Evolutionary conservation across 2,329 filamentous ascomycete genomes (phyloP), one percentile per base, ranked within the genome.

Genomic region (Paraphoma chrysanthemicola): DNA sequence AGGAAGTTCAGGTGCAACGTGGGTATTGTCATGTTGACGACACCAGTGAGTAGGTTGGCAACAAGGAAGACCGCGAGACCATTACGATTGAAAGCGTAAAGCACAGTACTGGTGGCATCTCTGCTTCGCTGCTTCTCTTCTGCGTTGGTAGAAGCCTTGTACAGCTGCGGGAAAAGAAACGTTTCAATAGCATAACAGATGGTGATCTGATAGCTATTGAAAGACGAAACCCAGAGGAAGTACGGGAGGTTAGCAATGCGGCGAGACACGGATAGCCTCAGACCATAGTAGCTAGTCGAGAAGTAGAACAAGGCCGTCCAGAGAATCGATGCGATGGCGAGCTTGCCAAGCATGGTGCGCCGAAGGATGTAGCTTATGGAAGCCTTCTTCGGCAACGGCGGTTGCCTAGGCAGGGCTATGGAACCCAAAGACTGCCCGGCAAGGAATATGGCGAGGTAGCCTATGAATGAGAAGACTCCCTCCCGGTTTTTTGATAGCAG

Each of bases 381-480:
- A 68, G 70, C 78, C 79, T 60, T 78, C 79, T 60, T 56, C 77
- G 69, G 60, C 72, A 79, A 67, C 83, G 71, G 71, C 76, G 66
- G 60, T 53, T 74, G 68, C 38, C 84, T 80, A 3, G 92, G 91
- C 38, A 98, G 85, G 56, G 95, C 85, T 59, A 89, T 86, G 77
- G 93, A 88, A 48, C 95, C 95, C 16, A 89, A 86, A 41, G 91
- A 90, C 72, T 96, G 92, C 3, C 95, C 95, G 0, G 91, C 88
- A 39, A 99, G 86, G 77, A 97, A 99, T 56, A 99, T 97, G 45
- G 94, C 90, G 44, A 99, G 85, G 73, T 99, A 99, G 4, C 95
- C 95, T 48, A 91, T 79, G 76, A 98, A 97, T 51, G 93, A 97
- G 76, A 94, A 97, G n/a, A 99, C 84, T 0, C 95, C 95, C 76